Evolutionary conservation across 164 flowering plant genomes (phyloP).

Genomic region (Dillenia turbinata): DNA sequence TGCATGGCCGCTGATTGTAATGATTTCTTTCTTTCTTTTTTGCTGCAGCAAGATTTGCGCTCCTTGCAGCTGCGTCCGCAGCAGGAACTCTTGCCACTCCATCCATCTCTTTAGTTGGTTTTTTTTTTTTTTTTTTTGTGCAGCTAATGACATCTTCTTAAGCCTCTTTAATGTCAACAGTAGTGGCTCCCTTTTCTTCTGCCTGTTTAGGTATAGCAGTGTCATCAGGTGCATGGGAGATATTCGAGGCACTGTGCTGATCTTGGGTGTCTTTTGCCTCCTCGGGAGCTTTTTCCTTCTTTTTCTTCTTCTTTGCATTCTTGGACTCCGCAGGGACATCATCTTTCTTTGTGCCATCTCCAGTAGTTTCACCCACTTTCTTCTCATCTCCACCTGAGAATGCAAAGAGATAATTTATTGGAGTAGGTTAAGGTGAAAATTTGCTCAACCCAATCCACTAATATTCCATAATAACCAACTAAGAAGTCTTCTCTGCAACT

Average conservation of each 20-base stretch:
- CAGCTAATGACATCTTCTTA: slow-evolving; percentile 56
- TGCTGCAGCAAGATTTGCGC: slow-evolving; percentile 86
- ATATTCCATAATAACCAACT: too few relatives aligned
- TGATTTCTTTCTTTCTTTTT: slow-evolving; percentile 93
- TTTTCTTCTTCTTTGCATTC: slow-evolving; percentile 82
- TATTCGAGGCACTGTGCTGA: slow-evolving; percentile 28
- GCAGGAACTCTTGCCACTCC: slow-evolving; percentile 85
- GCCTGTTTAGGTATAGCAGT: slow-evolving; percentile 26
- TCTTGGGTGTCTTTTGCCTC: slow-evolving; percentile 42
- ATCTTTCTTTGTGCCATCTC: slow-evolving; percentile 52
- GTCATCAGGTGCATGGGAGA: slow-evolving; percentile 20
- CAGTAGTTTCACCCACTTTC: slow-evolving; percentile 33
- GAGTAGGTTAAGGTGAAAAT: too few relatives aligned
- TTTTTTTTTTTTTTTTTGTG: slow-evolving; percentile 89
- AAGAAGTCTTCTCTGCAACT: too few relatives aligned
- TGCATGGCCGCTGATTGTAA: slow-evolving; percentile 65
- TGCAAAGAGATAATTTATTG: neutral
- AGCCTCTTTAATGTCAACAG: slow-evolving; percentile 71
- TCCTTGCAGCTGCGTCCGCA: slow-evolving; percentile 71
- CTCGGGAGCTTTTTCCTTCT: slow-evolving; percentile 70
- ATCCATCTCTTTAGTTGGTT: slow-evolving; percentile 82
- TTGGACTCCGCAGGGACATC: slow-evolving; percentile 56
- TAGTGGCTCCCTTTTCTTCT: slow-evolving; percentile 30
- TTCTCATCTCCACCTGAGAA: slow-evolving; percentile 43
- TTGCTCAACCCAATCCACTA: too few relatives aligned